These are phyloP conservation scores for Talaromyces adpressus DNA, from an alignment of 495 filamentous ascomycete genomes.

Conservation along the genomic window DNA sequence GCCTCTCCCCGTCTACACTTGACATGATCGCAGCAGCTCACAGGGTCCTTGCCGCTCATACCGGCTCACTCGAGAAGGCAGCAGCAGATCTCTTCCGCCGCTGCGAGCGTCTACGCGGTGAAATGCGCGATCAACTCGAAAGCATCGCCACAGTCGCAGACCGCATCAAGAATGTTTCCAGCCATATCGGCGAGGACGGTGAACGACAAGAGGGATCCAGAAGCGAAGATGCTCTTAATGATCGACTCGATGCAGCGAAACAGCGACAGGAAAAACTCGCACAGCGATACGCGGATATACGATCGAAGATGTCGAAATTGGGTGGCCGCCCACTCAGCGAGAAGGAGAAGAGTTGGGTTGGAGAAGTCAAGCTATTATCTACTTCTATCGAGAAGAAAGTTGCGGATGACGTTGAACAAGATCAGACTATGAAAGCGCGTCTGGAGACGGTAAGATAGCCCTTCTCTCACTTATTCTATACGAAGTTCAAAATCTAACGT, in stretches of 20 bases:
- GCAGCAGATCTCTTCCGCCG: slow-evolving; percentile 77
- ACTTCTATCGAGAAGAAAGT: slow-evolving; percentile 21
- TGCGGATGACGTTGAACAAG: slow-evolving; percentile 19
- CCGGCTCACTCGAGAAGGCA: slow-evolving; percentile 60
- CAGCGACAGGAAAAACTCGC: slow-evolving; percentile 52
- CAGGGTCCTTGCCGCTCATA: slow-evolving; percentile 65
- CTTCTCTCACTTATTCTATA: background rate
- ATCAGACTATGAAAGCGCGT: slow-evolving; percentile 22
- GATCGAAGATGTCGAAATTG: slow-evolving; percentile 49
- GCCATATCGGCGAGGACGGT: slow-evolving; percentile 48
- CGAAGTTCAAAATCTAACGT: background rate
- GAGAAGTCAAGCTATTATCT: slow-evolving; percentile 51
- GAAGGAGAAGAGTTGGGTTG: slow-evolving; percentile 61
- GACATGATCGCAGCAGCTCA: slow-evolving; percentile 72
- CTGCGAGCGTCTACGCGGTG: slow-evolving; percentile 63
- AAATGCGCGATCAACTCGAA: slow-evolving; percentile 64
- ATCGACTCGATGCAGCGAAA: slow-evolving; percentile 52
- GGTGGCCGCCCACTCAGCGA: slow-evolving; percentile 62
- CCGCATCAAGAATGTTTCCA: slow-evolving; percentile 58
- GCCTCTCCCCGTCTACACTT: slow-evolving; percentile 67
- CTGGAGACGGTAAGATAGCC: slow-evolving; percentile 30
- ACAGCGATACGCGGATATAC: slow-evolving; percentile 56
- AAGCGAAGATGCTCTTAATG: slow-evolving; percentile 47
- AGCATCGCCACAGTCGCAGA: slow-evolving; percentile 60
- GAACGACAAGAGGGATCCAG: slow-evolving; percentile 30